These are phyloP conservation scores for Candida insectorum DNA, from an alignment of 805 yeast genomes.

Conservation along the genomic window DNA sequence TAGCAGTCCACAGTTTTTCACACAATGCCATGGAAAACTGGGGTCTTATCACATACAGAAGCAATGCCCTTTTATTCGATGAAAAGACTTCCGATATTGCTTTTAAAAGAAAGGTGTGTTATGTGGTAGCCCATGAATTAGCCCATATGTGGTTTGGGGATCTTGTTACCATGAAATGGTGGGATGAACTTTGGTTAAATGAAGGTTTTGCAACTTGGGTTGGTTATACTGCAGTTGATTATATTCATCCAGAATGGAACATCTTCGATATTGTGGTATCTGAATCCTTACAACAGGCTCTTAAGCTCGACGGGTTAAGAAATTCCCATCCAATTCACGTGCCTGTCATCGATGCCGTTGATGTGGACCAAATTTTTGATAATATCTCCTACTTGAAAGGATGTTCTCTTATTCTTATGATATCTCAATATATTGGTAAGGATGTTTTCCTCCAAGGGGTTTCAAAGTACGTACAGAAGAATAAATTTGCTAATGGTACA, in stretches of 20 bases:
- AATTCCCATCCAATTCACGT: conserved; percentile 82
- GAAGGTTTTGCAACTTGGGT: conserved; percentile 92
- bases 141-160: conserved; percentile 95
- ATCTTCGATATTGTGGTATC: conserved; percentile 58
- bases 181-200: conserved; percentile 89
- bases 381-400: conserved; percentile 81
- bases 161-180: conserved; percentile 88
- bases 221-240: conserved; percentile 66
- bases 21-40: conserved; percentile 93
- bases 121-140: conserved; percentile 80
- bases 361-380: conserved; percentile 80
- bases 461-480: conserved; percentile 58
- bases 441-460: conserved; percentile 72
- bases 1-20: conserved; percentile 75
- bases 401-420: conserved; percentile 74
- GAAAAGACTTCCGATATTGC: conserved; percentile 44
- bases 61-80: conserved; percentile 48
- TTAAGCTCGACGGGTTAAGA: conserved; percentile 53
- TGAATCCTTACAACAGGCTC: conserved; percentile 48
- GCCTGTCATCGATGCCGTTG: conserved; percentile 72
- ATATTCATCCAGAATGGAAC: conserved; percentile 78
- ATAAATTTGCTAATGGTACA: conserved; percentile 67
- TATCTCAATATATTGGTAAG: conserved; percentile 65
- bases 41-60: conserved; percentile 72
- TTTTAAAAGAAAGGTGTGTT: conserved; percentile 69